Conservation (phyloP, 1,284 basidiomycete genomes). For the Pseudozyma hubeiensis region DNA sequence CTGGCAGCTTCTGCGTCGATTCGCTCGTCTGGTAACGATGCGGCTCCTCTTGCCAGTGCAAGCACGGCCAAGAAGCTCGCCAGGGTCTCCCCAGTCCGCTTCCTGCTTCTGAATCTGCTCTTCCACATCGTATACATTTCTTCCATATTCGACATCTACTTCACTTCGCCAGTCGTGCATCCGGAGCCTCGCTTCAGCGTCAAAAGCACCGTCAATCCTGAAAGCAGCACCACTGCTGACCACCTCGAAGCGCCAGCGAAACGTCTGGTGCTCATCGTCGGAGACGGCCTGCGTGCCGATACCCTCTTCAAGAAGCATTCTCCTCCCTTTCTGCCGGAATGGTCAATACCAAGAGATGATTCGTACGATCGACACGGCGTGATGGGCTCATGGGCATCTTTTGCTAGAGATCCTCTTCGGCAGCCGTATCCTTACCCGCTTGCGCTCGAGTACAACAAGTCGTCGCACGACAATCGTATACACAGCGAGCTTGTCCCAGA, state of each 20-base stretch:
- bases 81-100: conserved; percentile 71
- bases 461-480: background rate
- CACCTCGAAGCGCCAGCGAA: conserved; percentile 73
- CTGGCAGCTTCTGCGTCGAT: conserved; percentile 1
- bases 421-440: conserved; percentile 29
- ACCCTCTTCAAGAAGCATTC: conserved; percentile 75
- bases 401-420: conserved; percentile 25
- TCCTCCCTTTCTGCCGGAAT: conserved; percentile 24
- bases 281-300: conserved; percentile 81
- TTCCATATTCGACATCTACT: conserved; percentile 86
- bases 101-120: conserved; percentile 70
- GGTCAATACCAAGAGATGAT: conserved; percentile 33
- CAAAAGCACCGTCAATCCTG: conserved; percentile 12
- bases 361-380: conserved; percentile 6
- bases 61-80: conserved; percentile 59
- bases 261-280: conserved; percentile 83
- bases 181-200: conserved; percentile 53
- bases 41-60: background rate
- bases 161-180: conserved; percentile 73
- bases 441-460: conserved; percentile 21
- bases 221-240: conserved; percentile 2
- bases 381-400: conserved; percentile 27
- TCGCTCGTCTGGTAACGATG: conserved; percentile 1
- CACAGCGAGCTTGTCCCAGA: background rate
- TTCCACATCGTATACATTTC: conserved; percentile 61